Conservation (phyloP, 106 monocot genomes). For the Apostasia shenzhenica region DNA sequence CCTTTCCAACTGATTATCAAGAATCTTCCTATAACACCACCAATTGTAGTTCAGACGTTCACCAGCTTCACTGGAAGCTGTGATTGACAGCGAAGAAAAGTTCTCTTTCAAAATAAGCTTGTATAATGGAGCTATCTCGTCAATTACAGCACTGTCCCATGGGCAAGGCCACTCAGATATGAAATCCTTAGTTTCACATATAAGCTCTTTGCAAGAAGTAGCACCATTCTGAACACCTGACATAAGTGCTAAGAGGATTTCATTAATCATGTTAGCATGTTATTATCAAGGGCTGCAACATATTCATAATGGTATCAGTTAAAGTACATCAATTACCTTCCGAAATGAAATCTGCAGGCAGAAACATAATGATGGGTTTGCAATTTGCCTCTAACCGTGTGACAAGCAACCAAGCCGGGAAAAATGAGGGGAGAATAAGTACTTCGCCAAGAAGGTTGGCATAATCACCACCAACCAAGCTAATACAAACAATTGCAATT, state of each 20-base stretch:
- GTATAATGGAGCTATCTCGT: constrained; percentile 65
- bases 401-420: constrained; percentile 79
- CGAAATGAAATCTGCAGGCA: constrained; percentile 48
- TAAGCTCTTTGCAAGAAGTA: constrained; percentile 2
- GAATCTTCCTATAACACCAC: constrained; percentile 64
- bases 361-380: constrained; percentile 61
- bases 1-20: constrained; percentile 41
- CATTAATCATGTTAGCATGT: background rate
- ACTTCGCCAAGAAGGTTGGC: constrained; percentile 54
- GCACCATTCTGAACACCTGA: constrained; percentile 29
- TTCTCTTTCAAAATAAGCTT: constrained; percentile 66
- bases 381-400: constrained; percentile 43
- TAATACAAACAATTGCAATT: constrained; percentile 66
- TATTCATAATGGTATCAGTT: background rate
- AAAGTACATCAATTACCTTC: constrained; percentile 32
- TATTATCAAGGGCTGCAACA: background rate
- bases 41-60: constrained; percentile 25
- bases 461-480: constrained; percentile 72
- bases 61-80: constrained; percentile 11
- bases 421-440: constrained; percentile 46
- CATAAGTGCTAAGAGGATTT: background rate
- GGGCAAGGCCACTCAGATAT: constrained; percentile 62
- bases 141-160: constrained; percentile 57
- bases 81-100: constrained; percentile 38
- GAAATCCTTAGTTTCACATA: background rate